Evolutionary conservation across 2,329 filamentous ascomycete genomes (phyloP), one percentile per base, ranked within the genome.

Genomic region (Aureobasidium uvarum): DNA sequence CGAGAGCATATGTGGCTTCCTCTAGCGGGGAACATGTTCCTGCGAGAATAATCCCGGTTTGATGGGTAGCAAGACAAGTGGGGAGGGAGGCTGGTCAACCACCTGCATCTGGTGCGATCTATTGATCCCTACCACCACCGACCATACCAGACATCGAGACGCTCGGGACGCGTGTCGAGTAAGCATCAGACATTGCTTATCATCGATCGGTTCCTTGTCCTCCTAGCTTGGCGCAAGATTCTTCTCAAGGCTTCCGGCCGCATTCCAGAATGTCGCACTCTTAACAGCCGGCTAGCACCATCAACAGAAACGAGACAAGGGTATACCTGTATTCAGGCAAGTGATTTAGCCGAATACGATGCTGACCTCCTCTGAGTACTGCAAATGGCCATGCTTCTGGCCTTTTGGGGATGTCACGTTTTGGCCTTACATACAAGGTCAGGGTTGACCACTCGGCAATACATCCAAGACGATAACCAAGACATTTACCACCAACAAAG

Each of bases 1-100:
- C 54, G 39, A 45, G 25, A 20, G 14, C 38, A 14, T 23, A 20
- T 45, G 25, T 33, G 43, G 43, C 8, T 45, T 5, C 1, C n/a
- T 13, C 8, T 23, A 23, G 43, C 23, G 10, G 20, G 20, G 54
- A 58, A 58, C 54, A 58, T 58, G 54, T 58, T 45, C 54, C 45
- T 25, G 39, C 18, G 14, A n/a, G 2, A 39, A 23, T 14, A 10
- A 5, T 16, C 20, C 5, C 16, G 13, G 28, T 52, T 52, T 52
- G 28, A 11, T 5, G 11, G n/a, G 10, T 39, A 39, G n/a, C 25
- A 14, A n/a, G 36, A 10, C 8, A 5, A n/a, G 36, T 28, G 52
- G n/a, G 25, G 3, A 33, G 18, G 11, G 51, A 25, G 20, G 52
- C 52, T 55, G 2, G 20, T 36, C 23, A 14, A 18, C 33, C 10